Evolutionary conservation across 176 grass and related monocot genomes (phyloP), one percentile per base, ranked within the genome.

Genomic region (Cenchrus fungigraminus): DNA sequence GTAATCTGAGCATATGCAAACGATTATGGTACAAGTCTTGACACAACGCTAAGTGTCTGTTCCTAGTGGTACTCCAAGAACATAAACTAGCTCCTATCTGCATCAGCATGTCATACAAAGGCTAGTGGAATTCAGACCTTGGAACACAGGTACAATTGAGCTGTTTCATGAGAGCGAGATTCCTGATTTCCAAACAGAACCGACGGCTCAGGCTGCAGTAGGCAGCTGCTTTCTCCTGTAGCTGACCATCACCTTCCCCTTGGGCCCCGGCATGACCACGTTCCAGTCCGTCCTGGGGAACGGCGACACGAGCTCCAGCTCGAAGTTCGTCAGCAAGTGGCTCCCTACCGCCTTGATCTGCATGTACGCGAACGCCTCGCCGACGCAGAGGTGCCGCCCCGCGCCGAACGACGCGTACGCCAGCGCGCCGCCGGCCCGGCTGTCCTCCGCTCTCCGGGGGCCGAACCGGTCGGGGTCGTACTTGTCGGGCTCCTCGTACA

Each of bases 341-440:
- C 86, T 94, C 92, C 92, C 91, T 57, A 94, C 93, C 7, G 81
- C 75, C 95, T 94, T 97, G 73, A 93, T 91, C 60, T 97, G 83
- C 68, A 94, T 76, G 83, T 97, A 97, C 1, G 88, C 88, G 32
- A 94, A 97, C 4, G 92, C 88, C 87, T 97, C 95, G 4, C 90
- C 90, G 3, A 94, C 70, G 79, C 92, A 94, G 5, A 75, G 84
- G 4, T 94, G 95, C 65, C 92, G 50, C 1, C 95, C 95, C 6
- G 81, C 90, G 4, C 95, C 95, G 47, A 94, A 92, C 3, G 95
- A 88, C 49, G 83, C 73, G 84, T 92, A 93, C 3, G 90, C 85
- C 50, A 93, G 89, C 13, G 85, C 79, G 9, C 90, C 92, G 14
- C 65, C 85, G 19, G 82, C 70, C 63, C 53, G 37, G 37, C 4